Conservation (phyloP, 371 early-diverging fungal genomes). For the Mortierella sp. region DNA sequence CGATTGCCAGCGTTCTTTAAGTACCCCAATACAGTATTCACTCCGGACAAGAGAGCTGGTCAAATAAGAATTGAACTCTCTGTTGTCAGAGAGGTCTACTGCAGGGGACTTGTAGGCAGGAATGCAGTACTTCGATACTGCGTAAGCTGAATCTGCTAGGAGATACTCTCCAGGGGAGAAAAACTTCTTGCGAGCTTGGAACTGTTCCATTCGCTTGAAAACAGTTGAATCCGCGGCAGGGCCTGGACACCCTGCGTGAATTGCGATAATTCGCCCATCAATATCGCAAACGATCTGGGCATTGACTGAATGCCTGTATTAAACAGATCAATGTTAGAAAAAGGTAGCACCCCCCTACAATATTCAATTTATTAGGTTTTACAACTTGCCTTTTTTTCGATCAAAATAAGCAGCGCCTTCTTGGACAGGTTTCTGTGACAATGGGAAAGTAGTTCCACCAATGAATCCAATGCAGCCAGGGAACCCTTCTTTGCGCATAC, state of each 20-base stretch:
- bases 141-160: constrained; percentile 21
- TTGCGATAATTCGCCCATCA: constrained; percentile 6
- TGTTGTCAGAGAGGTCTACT: neutral
- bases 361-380: neutral
- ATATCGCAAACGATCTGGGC: constrained; percentile 20
- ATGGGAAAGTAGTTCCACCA: constrained; percentile 13
- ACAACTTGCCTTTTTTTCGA: constrained; percentile 10
- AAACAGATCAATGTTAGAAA: neutral
- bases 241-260: constrained; percentile 12
- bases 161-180: constrained; percentile 21
- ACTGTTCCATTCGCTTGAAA: constrained; percentile 6
- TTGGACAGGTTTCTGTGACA: constrained; percentile 7
- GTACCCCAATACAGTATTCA: constrained; percentile 27
- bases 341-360: neutral
- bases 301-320: constrained; percentile 16
- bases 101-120: constrained; percentile 17
- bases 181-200: neutral
- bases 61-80: constrained; percentile 14
- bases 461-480: constrained; percentile 29
- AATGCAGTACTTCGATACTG: neutral
- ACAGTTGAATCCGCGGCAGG: constrained; percentile 12
- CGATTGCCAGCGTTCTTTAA: constrained; percentile 16
- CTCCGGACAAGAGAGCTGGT: constrained; percentile 17
- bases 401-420: constrained; percentile 6
- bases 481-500: constrained; percentile 21